phyloP scores from a whole-genome alignment of 768 basidiomycete genomes.

The Pleurotus citrinopileatus region DNA sequence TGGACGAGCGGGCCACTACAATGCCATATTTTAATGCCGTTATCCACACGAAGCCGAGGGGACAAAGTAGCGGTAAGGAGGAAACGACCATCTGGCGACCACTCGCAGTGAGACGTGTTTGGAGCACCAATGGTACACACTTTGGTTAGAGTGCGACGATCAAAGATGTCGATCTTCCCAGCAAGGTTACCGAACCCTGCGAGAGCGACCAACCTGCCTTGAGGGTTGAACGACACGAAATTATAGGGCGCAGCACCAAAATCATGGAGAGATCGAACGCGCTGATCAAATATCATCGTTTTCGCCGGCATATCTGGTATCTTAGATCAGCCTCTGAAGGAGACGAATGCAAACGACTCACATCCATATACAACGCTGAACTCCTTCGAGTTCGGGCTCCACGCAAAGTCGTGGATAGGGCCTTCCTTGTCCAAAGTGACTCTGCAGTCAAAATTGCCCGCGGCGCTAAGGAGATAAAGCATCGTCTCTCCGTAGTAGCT shows the following conservation, averaged over 20 bases:
- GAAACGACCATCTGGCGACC: slow-evolving; percentile 92
- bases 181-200: slow-evolving; percentile 98
- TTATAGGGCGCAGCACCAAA: slow-evolving; percentile 91
- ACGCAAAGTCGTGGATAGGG: slow-evolving; percentile 93
- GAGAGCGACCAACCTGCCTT: slow-evolving; percentile 81
- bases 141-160: slow-evolving; percentile 82
- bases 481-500: slow-evolving; percentile 98
- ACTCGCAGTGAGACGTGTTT: slow-evolving; percentile 92
- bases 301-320: slow-evolving; percentile 90
- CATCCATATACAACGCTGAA: slow-evolving; percentile 97
- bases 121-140: slow-evolving; percentile 82
- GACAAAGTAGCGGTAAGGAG: slow-evolving; percentile 95
- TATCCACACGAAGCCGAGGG: slow-evolving; percentile 93
- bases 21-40: slow-evolving; percentile 96
- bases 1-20: slow-evolving; percentile 87
- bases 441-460: slow-evolving; percentile 91
- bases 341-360: slow-evolving; percentile 38
- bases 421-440: slow-evolving; percentile 93
- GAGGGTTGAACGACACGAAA: slow-evolving; percentile 92
- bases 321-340: neutral
- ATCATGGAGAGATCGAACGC: slow-evolving; percentile 84
- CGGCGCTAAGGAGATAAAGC: slow-evolving; percentile 86
- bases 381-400: slow-evolving; percentile 97
- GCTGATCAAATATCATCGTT: slow-evolving; percentile 86
- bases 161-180: slow-evolving; percentile 90